A percentile compares a stretch with the other conserved stretches of the same genome.
Evolutionary conservation across 805 yeast genomes (phyloP).

Genomic region (Kuraishia ogatae): DNA sequence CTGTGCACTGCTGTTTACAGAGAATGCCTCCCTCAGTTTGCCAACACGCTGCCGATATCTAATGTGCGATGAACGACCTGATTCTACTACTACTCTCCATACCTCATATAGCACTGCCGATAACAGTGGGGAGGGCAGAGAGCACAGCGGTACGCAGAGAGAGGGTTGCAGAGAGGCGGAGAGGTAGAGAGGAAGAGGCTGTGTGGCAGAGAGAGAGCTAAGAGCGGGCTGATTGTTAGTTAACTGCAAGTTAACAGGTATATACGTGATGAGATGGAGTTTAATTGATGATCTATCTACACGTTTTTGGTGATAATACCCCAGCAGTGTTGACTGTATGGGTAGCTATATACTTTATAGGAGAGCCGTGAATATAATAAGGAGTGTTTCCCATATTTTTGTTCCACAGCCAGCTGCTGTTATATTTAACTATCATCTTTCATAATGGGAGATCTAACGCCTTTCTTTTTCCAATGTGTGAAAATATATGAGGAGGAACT

Average conservation of each 20-base stretch:
- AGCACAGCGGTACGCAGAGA: too few species aligned
- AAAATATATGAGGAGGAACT: conserved; percentile 29
- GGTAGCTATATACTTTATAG: too few species aligned
- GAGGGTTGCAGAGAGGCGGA: not conserved
- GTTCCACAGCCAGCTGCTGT: not conserved
- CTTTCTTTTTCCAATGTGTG: conserved; percentile 38
- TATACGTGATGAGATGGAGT: not conserved
- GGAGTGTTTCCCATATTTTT: too few species aligned
- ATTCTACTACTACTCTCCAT: not conserved
- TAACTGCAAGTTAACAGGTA: not conserved
- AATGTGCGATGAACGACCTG: not conserved
- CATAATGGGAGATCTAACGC: conserved; percentile 39
- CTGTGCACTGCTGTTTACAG: not conserved
- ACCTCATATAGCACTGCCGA: not conserved
- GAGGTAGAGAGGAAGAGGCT: not conserved
- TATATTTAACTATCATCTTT: too few species aligned
- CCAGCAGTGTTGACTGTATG: too few species aligned
- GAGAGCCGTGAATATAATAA: too few species aligned
- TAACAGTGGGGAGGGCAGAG: not conserved
- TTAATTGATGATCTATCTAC: not conserved
- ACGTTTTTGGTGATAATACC: not conserved
- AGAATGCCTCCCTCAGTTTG: not conserved
- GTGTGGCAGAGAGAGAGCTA: not conserved
- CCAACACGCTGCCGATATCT: too few species aligned
- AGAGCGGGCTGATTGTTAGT: too few species aligned